Percentiles rank a stretch among this genome's conserved stretches.
These are phyloP conservation scores for Hippophae rhamnoides DNA, from an alignment of 306 rosid species.

Conservation along the genomic window DNA sequence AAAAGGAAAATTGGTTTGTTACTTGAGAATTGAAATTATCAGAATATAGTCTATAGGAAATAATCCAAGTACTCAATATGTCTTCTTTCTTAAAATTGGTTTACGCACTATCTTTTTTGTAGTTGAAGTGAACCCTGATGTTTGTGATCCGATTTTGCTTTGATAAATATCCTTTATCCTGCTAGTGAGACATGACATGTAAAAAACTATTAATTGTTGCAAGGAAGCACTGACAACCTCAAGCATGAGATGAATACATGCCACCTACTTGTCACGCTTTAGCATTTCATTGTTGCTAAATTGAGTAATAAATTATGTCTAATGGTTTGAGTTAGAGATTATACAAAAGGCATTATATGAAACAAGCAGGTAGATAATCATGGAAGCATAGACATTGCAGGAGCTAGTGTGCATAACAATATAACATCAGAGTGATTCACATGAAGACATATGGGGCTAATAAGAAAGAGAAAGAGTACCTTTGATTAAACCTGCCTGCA, in stretches of 20 bases:
- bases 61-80: conserved; percentile 33
- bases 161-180: conserved; percentile 77
- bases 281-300: conserved; percentile 31
- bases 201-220: not conserved
- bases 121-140: conserved; percentile 53
- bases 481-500: too few species aligned
- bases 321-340: too few species aligned
- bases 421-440: too few species aligned
- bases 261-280: conserved; percentile 58
- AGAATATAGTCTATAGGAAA: conserved; percentile 3
- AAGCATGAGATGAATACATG: not conserved
- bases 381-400: too few species aligned
- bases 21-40: conserved; percentile 8
- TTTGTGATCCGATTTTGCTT: conserved; percentile 57
- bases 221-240: not conserved
- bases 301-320: too few species aligned
- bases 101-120: conserved; percentile 58
- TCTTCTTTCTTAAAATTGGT: conserved; percentile 74
- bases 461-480: too few species aligned
- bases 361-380: too few species aligned
- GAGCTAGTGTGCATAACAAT: too few species aligned
- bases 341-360: too few species aligned
- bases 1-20: not conserved
- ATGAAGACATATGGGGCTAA: too few species aligned
- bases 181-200: conserved; percentile 13